phyloP scores from a whole-genome alignment of 192 early-diverging fungal species.

The Kappamyces sp. region DNA sequence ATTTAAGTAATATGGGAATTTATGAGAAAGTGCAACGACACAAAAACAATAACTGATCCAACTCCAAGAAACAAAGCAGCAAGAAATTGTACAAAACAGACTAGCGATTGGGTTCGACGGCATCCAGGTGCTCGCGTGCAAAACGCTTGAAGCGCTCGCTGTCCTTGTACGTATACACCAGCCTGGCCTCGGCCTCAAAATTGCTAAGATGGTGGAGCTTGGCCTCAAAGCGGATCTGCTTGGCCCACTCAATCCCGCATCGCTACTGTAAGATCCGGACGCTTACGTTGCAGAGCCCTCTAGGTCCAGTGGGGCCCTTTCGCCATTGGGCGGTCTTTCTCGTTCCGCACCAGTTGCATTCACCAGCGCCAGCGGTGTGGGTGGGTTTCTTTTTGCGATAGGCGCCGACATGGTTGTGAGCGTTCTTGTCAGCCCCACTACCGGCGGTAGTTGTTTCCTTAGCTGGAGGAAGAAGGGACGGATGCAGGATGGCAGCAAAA shows the following conservation, averaged over 20 bases:
- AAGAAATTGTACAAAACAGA: neutral
- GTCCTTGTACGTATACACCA: neutral
- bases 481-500: no score
- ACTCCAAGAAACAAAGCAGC: neutral
- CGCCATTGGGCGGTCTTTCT: constrained; percentile 84
- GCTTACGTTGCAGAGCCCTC: constrained; percentile 14
- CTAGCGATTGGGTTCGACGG: neutral
- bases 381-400: constrained; percentile 12
- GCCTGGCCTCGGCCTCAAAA: neutral
- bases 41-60: constrained; percentile 6
- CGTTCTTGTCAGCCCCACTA: neutral
- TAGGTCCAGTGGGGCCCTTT: constrained; percentile 41
- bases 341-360: constrained; percentile 48
- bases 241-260: constrained; percentile 15
- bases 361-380: neutral
- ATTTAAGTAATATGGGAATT: constrained; percentile 4
- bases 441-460: neutral
- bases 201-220: neutral
- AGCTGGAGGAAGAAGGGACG: no score
- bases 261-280: neutral
- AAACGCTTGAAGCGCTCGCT: constrained; percentile 10
- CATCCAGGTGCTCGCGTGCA: constrained; percentile 12
- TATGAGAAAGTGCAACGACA: constrained; percentile 3
- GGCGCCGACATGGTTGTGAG: neutral
- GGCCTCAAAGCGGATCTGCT: constrained; percentile 8